Evolutionary conservation across 108 stramenopile genomes (phyloP).

Genomic region (Skeletonema tropicum): DNA sequence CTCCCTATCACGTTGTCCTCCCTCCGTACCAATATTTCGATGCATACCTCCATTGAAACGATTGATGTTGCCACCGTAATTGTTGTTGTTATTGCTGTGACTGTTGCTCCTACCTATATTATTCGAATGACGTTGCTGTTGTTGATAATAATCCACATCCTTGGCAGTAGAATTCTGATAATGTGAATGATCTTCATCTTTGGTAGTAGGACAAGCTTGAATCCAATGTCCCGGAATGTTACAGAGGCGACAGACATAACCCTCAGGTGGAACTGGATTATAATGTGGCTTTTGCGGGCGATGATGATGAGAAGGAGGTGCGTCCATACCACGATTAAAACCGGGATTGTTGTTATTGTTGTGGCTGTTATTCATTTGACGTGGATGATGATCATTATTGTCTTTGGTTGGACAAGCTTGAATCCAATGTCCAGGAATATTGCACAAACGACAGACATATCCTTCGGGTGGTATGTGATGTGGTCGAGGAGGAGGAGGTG

Average conservation of each 20-base stretch:
- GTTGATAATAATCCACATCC: neutral
- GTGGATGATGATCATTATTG: neutral
- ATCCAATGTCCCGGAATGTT: neutral
- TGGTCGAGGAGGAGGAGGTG: neutral
- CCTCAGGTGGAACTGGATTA: conserved; percentile 18
- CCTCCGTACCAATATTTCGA: neutral
- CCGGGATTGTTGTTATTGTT: neutral
- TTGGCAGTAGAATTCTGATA: neutral
- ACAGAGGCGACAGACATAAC: conserved; percentile 43
- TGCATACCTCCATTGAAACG: too few species aligned
- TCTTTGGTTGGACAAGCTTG: neutral
- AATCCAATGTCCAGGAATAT: conserved; percentile 78
- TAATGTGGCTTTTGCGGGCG: neutral
- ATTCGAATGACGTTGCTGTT: neutral
- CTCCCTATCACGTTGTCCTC: too few species aligned
- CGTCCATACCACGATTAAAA: conserved; percentile 4
- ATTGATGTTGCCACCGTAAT: too few species aligned
- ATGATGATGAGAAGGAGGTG: neutral
- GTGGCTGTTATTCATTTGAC: neutral
- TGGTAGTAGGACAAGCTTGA: neutral
- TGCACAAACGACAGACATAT: conserved; percentile 67
- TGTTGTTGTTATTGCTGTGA: too few species aligned
- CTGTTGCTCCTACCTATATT: too few species aligned
- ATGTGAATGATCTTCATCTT: neutral
- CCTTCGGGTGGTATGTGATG: conserved; percentile 19